These are phyloP conservation scores for Leccinum sublutescens DNA, from an alignment of 768 basidiomycete genomes.

Conservation along the genomic window DNA sequence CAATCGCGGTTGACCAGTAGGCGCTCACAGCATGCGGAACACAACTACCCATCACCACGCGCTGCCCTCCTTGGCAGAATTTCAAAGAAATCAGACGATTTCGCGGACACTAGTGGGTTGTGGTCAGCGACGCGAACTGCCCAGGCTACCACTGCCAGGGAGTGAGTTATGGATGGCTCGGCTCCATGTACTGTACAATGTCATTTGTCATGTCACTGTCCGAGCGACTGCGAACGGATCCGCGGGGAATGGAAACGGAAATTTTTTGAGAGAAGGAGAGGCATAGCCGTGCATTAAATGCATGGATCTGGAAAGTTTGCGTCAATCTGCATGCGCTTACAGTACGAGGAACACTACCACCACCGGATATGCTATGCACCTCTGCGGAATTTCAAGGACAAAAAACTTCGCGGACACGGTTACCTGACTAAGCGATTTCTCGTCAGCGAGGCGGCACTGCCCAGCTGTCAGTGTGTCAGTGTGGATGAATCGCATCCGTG, in stretches of 20 bases:
- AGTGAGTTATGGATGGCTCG: not conserved
- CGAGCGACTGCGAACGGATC: not conserved
- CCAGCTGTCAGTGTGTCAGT: not conserved
- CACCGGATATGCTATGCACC: not conserved
- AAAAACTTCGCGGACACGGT: not conserved
- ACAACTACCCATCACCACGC: not conserved
- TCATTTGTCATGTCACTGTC: not conserved
- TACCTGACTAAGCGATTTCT: not conserved
- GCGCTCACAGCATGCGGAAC: not conserved
- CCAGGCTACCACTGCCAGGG: not conserved
- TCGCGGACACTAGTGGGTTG: not conserved
- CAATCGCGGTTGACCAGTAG: no score
- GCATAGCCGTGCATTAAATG: not conserved
- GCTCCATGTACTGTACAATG: not conserved
- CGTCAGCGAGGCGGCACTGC: not conserved
- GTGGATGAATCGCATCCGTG: not conserved
- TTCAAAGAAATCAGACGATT: not conserved
- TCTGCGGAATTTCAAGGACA: not conserved
- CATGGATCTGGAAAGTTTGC: not conserved
- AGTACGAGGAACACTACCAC: not conserved
- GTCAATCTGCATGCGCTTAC: not conserved
- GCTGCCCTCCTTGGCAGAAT: not conserved
- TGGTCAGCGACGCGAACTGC: not conserved
- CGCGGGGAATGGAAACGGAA: not conserved
- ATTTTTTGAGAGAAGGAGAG: not conserved